Base-by-base conservation (phyloP, 139 green algal species). In the Nannochloris sp. region DNA sequence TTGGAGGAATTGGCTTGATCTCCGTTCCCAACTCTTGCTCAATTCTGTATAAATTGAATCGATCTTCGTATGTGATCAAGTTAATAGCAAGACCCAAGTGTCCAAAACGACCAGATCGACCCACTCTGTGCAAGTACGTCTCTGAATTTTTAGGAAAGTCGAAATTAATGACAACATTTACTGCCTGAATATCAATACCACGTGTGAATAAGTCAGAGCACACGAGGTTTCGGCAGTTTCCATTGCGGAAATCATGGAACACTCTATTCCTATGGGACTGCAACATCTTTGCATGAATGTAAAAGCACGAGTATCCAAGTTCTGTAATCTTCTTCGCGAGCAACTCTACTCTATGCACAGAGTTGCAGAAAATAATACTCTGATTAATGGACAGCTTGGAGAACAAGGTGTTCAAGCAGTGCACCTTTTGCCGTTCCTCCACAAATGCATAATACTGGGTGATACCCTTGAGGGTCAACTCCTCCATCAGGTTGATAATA, bases 131-230 rank as follows among this genome's bases (percentile, higher is more conserved):
- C 51, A 99, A 84, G 79, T 99, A 99, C 1, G 94, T 98, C 79
- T 99, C 94, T 6, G 81, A 84, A 71, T 95, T 97, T 85, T 98
- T 99, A 53, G 94, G 94, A 82, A 99, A 98, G 82, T 99, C 94
- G 76, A 99, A 99, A 78, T 99, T 99, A 83, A 99, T 98, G 60
- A 99, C 94, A 5, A 99, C 94, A 73, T 99, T 99, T 6, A 97
- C 92, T 14, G 89, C 87, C 80, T 79, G 72, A 69, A 99, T 97
- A 76, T 98, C 94, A 62, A 98, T 98, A 66, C 94, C 94, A 50
- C 69, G 64, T 10, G 73, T 80, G 69, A 80, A 80, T 29, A 80
- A 69, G 64, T 80, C 73, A 16, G 70, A 74, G 46, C 61, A 78
- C 14, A 99, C 94, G 45, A 99, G 81, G 80, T 99, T 99, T 49